These are phyloP conservation scores for Aotearoamyces nothofagi DNA, from an alignment of 2,329 filamentous ascomycete genomes.

Conservation along the genomic window DNA sequence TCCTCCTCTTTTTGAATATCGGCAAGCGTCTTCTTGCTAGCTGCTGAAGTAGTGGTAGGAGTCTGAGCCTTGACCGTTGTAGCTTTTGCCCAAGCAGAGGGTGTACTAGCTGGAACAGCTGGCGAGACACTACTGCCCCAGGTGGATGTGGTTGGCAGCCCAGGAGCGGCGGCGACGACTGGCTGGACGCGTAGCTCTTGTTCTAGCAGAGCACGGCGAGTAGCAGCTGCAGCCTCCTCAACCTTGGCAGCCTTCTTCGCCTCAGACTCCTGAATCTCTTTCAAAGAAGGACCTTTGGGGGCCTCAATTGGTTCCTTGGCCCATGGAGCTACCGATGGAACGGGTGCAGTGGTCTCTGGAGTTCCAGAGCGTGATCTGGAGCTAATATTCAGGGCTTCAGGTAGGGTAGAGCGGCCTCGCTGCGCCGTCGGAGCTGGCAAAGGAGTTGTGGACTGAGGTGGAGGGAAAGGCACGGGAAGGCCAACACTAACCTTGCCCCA, in stretches of 20 bases:
- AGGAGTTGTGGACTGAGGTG: slow-evolving; percentile 59
- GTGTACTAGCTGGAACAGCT: slow-evolving; percentile 11
- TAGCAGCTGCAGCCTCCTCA: slow-evolving; percentile 65
- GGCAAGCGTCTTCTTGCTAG: slow-evolving; percentile 73
- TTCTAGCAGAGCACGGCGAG: slow-evolving; percentile 64
- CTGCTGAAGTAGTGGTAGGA: slow-evolving; percentile 17
- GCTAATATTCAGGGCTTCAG: slow-evolving; percentile 50
- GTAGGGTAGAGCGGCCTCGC: slow-evolving; percentile 68
- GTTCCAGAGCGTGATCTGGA: slow-evolving; percentile 66
- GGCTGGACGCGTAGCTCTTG: slow-evolving; percentile 58
- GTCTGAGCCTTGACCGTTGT: slow-evolving; percentile 23
- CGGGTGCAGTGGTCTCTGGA: slow-evolving; percentile 37
- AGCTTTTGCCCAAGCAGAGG: slow-evolving; percentile 33
- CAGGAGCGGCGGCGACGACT: slow-evolving; percentile 45
- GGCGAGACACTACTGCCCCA: slow-evolving; percentile 39
- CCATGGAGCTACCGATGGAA: slow-evolving; percentile 81
- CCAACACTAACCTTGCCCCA: slow-evolving; percentile 47
- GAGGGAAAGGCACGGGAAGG: slow-evolving; percentile 63
- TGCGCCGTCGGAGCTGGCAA: slow-evolving; percentile 82
- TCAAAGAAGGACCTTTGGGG: slow-evolving; percentile 78
- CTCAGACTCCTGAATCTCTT: slow-evolving; percentile 93
- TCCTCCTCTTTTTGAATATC: slow-evolving; percentile 98
- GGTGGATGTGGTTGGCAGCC: slow-evolving; percentile 74
- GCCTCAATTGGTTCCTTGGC: slow-evolving; percentile 67
- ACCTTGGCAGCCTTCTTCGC: slow-evolving; percentile 82